phyloP scores from a whole-genome alignment of 768 basidiomycete genomes.

The Suillus fuscotomentosus region DNA sequence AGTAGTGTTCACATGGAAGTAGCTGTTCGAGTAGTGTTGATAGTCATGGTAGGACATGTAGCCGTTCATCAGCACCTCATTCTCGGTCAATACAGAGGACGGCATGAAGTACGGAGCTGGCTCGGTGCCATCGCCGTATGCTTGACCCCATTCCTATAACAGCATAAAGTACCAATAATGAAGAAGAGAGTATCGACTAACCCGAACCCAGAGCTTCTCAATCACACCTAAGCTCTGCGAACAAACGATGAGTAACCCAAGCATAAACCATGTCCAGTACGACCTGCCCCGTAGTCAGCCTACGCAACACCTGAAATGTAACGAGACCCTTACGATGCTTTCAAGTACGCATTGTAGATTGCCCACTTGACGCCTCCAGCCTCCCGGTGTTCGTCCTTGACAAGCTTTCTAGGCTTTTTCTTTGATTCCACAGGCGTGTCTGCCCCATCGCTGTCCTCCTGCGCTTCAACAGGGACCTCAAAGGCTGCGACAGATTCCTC shows the following conservation, averaged over 20 bases:
- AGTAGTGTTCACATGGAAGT: conserved; percentile 15
- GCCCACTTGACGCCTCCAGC: conserved; percentile 81
- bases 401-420: conserved; percentile 70
- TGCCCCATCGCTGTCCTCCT: neutral
- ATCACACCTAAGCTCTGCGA: conserved; percentile 24
- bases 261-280: conserved; percentile 29
- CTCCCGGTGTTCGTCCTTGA: conserved; percentile 82
- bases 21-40: conserved; percentile 15
- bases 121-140: conserved; percentile 13
- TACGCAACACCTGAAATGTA: neutral
- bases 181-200: conserved; percentile 5
- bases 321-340: conserved; percentile 51
- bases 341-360: conserved; percentile 65
- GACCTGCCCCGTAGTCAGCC: conserved; percentile 17
- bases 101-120: conserved; percentile 15
- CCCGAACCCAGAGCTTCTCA: conserved; percentile 32
- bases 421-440: neutral
- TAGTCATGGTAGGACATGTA: conserved; percentile 19
- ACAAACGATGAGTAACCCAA: conserved; percentile 20
- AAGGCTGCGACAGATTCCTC: conserved; percentile 32
- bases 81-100: conserved; percentile 24
- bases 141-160: conserved; percentile 27
- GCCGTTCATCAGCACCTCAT: conserved; percentile 27
- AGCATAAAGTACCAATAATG: neutral
- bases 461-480: conserved; percentile 14